Conservation (phyloP, 2,329 filamentous ascomycete genomes). For the Ascochyta koolunga region DNA sequence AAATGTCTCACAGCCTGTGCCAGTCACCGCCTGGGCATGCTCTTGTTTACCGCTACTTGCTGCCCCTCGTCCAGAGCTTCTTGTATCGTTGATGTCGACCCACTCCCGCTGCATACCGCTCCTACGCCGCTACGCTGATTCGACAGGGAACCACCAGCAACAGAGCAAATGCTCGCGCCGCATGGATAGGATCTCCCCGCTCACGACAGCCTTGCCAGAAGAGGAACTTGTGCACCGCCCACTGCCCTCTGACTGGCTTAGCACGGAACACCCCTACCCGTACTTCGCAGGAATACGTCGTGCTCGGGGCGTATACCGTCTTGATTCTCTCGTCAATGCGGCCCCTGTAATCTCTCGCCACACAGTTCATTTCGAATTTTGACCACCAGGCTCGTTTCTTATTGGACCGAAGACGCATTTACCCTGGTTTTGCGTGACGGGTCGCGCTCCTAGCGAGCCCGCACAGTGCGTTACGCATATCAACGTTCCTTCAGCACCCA, state of each 20-base stretch:
- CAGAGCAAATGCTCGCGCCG: conserved; percentile 36
- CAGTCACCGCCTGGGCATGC: conserved; percentile 30
- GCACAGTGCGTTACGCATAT: conserved; percentile 35
- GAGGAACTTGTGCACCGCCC: conserved; percentile 33
- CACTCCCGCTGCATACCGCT: conserved; percentile 40
- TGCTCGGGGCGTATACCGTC: conserved; percentile 28
- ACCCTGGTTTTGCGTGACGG: conserved; percentile 30
- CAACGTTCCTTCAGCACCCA: conserved; percentile 33
- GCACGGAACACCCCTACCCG: conserved; percentile 40
- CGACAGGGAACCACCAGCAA: conserved; percentile 38
- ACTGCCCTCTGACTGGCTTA: conserved; percentile 36
- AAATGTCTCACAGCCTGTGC: conserved; percentile 41
- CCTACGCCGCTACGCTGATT: conserved; percentile 37
- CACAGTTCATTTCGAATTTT: conserved; percentile 48
- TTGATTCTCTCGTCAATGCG: conserved; percentile 38
- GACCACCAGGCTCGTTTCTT: conserved; percentile 22
- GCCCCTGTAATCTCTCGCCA: conserved; percentile 42
- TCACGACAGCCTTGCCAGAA: conserved; percentile 31
- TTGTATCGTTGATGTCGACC: conserved; percentile 22
- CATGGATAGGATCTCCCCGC: conserved; percentile 42
- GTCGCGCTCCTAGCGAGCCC: conserved; percentile 34
- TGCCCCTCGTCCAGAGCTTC: conserved; percentile 7
- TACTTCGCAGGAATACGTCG: conserved; percentile 41
- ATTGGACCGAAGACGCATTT: conserved; percentile 35
- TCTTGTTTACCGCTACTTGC: conserved; percentile 47